Evolutionary conservation across 352 stramenopile genomes (phyloP).

Genomic region (Globisporangium spiculum): DNA sequence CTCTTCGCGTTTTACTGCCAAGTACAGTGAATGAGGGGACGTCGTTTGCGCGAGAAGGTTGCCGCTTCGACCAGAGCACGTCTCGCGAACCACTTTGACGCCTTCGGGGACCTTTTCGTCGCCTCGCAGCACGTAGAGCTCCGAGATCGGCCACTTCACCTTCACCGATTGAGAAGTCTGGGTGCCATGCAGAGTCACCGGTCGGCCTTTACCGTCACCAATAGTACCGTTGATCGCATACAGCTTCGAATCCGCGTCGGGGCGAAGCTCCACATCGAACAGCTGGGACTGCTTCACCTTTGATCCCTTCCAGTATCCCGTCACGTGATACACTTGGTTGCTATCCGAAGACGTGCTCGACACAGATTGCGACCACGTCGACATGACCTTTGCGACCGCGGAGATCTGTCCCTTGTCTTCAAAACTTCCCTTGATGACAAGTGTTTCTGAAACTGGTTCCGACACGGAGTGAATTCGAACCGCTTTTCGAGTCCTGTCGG

Average conservation of each 20-base stretch:
- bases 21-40: conserved; percentile 68
- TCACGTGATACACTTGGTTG: conserved; percentile 46
- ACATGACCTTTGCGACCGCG: conserved; percentile 46
- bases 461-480: conserved; percentile 67
- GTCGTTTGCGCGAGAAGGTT: conserved; percentile 74
- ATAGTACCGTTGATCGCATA: conserved; percentile 68
- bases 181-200: conserved; percentile 48
- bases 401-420: conserved; percentile 72
- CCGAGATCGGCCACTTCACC: conserved; percentile 73
- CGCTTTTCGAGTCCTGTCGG: conserved; percentile 58
- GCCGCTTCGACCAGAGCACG: conserved; percentile 61
- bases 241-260: conserved; percentile 20
- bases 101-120: conserved; percentile 73
- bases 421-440: conserved; percentile 62
- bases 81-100: conserved; percentile 65
- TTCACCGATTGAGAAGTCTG: conserved; percentile 62
- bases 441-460: conserved; percentile 39
- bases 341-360: conserved; percentile 9
- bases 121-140: conserved; percentile 69
- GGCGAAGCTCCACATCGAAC: conserved; percentile 71
- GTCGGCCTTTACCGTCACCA: conserved; percentile 58
- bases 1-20: conserved; percentile 71
- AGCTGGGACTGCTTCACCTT: conserved; percentile 74
- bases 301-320: conserved; percentile 69
- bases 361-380: conserved; percentile 41